phyloP scores from a whole-genome alignment of 2,329 filamentous ascomycete genomes.

The Cercospora canescens region DNA sequence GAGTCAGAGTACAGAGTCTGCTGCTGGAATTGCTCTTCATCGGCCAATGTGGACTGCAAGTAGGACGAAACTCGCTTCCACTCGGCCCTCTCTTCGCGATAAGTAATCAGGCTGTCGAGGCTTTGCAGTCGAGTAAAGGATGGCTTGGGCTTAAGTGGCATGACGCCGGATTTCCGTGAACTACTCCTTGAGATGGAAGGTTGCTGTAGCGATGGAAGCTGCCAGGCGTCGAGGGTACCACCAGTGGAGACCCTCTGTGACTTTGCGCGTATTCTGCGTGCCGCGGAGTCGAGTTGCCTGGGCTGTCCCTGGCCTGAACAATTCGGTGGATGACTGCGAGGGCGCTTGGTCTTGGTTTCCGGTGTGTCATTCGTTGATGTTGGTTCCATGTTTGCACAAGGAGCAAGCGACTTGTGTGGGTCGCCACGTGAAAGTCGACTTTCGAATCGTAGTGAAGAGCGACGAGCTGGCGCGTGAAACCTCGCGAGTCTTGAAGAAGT shows the following conservation, averaged over 20 bases:
- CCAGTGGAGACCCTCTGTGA: conserved; percentile 10
- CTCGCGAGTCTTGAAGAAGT: neutral
- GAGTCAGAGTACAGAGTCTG: neutral
- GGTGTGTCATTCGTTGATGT: neutral
- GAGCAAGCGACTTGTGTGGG: conserved; percentile 11
- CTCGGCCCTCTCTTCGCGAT: conserved; percentile 32
- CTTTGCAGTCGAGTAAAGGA: conserved; percentile 32
- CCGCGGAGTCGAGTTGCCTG: neutral
- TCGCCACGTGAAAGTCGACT: conserved; percentile 12
- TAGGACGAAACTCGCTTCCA: conserved; percentile 30
- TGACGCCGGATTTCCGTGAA: conserved; percentile 17
- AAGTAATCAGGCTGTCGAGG: conserved; percentile 35
- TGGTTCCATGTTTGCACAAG: conserved; percentile 17
- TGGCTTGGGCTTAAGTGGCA: conserved; percentile 26
- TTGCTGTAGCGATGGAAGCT: conserved; percentile 21
- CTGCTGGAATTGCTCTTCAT: conserved; percentile 1
- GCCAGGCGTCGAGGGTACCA: conserved; percentile 20
- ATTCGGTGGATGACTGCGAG: conserved; percentile 20
- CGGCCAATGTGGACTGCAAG: conserved; percentile 17
- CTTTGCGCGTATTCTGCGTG: conserved; percentile 10
- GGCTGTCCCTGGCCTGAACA: conserved; percentile 12
- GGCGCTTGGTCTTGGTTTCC: conserved; percentile 8
- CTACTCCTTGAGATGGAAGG: conserved; percentile 21
- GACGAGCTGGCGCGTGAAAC: conserved; percentile 15
- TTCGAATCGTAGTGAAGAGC: conserved; percentile 26